phyloP scores from a whole-genome alignment of 164 flowering plant species.

The Vitis rupestris region DNA sequence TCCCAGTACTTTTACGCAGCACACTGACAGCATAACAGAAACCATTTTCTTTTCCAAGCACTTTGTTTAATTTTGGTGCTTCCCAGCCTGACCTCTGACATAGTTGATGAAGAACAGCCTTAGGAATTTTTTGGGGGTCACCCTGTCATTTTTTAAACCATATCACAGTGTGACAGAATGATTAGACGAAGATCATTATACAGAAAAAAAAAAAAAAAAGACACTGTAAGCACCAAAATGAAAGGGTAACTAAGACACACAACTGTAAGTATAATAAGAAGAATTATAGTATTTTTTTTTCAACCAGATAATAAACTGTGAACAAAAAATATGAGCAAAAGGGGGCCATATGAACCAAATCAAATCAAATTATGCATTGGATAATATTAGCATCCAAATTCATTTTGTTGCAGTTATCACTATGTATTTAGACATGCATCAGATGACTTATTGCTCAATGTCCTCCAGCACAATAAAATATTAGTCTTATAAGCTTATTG shows the following conservation, averaged over 20 bases:
- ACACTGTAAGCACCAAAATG: background rate
- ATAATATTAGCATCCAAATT: background rate
- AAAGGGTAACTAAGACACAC: background rate
- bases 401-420: no score
- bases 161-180: background rate
- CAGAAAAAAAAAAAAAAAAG: background rate
- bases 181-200: background rate
- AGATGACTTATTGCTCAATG: no score
- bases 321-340: background rate
- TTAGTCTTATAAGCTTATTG: conserved; percentile 2
- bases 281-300: no score
- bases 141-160: conserved; percentile 42
- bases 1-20: conserved; percentile 80
- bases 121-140: conserved; percentile 74
- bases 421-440: no score
- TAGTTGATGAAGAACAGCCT: conserved; percentile 87
- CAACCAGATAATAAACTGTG: background rate
- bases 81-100: conserved; percentile 92
- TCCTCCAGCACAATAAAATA: background rate
- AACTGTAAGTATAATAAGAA: no score
- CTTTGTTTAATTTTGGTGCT: conserved; percentile 79
- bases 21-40: conserved; percentile 67
- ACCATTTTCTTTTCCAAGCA: conserved; percentile 32
- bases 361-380: background rate
- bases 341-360: background rate